Evolutionary conservation across 768 basidiomycete species (phyloP), one percentile per base, ranked within the genome.

Genomic region (Mycena sanguinolenta): DNA sequence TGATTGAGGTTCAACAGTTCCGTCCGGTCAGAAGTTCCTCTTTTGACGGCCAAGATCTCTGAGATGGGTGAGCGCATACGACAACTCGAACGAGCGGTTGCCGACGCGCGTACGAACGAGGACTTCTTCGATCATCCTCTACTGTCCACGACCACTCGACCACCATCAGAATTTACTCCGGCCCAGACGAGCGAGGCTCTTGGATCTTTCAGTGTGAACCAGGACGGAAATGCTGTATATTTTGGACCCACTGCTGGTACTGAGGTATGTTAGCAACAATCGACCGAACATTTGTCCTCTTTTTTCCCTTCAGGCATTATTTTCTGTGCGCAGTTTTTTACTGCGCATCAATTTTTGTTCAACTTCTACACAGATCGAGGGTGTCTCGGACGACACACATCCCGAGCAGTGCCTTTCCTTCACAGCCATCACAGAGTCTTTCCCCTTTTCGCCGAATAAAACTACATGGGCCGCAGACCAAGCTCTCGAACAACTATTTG

Each of bases 211-310:
- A 85, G 86, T 21, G 81, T 88, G 32, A 61, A 73, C 30, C 61
- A 67, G 57, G 85, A 82, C 27, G 81, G 83, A 38, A 85, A 87
- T 13, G 79, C 82, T 67, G 82, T 87, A 7, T 89, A 87, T 73
- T 85, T 86, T 58, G 88, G 87, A 16, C 84, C 83, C 25, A 82
- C 85, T 17, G 87, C 84, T 4, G 86, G 85, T 7, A 80, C 85
- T 6, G 87, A 89, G 81, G 83, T 84, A 65, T 19, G 12, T 19
- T 23, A 13, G 21, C 7, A 32, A 8, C 13, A 16, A 10, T 57
- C 9, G 12, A 23, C n/a, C 49, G 2, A 25, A 44, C 9, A 66
- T 27, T 64, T 46, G 9, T 34, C 21, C 25, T 44, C 21, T 30
- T 38, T 5, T 13, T 58, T 67, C 32, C 23, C 12, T 25, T 27